Evolutionary conservation across 1,284 basidiomycete species (phyloP).

Genomic region (Gomphus sp.): DNA sequence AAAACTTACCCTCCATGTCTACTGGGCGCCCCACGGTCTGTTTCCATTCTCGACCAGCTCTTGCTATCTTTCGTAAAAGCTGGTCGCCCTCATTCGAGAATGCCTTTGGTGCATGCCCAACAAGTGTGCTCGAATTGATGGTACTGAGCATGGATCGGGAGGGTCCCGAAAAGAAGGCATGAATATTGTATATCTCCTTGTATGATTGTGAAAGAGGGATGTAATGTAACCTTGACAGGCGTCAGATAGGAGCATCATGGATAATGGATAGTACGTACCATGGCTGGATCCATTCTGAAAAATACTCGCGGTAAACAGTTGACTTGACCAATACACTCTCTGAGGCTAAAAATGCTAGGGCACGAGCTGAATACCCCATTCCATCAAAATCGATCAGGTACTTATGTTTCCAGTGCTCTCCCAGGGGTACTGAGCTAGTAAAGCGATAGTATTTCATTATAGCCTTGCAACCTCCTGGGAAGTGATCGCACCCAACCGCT

Average conservation of each 20-base stretch:
- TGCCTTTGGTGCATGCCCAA: conserved; percentile 21
- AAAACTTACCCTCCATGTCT: conserved; percentile 80
- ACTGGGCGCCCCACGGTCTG: conserved; percentile 67
- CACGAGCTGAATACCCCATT: conserved; percentile 88
- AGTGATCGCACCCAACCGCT: conserved; percentile 55
- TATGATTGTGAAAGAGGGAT: conserved; percentile 84
- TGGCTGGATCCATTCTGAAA: conserved; percentile 75
- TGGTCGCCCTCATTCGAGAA: conserved; percentile 57
- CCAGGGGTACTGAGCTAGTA: conserved; percentile 68
- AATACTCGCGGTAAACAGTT: conserved; percentile 87
- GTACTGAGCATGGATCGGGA: conserved; percentile 49
- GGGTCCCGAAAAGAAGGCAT: conserved; percentile 83
- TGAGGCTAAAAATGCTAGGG: conserved; percentile 79
- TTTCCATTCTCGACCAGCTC: conserved; percentile 87
- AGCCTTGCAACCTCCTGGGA: conserved; percentile 70
- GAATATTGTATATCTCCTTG: conserved; percentile 85
- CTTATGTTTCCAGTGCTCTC: conserved; percentile 87
- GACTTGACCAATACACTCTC: conserved; percentile 87
- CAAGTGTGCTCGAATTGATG: conserved; percentile 37
- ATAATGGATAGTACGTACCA: conserved; percentile 41
- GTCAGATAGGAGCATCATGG: not conserved
- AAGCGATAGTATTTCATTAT: conserved; percentile 66
- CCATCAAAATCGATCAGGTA: conserved; percentile 89
- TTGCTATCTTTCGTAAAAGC: conserved; percentile 71
- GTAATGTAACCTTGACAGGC: conserved; percentile 70